Evolutionary conservation across 2,329 filamentous ascomycete species (phyloP).

Genomic region (Penicillium crustosum): DNA sequence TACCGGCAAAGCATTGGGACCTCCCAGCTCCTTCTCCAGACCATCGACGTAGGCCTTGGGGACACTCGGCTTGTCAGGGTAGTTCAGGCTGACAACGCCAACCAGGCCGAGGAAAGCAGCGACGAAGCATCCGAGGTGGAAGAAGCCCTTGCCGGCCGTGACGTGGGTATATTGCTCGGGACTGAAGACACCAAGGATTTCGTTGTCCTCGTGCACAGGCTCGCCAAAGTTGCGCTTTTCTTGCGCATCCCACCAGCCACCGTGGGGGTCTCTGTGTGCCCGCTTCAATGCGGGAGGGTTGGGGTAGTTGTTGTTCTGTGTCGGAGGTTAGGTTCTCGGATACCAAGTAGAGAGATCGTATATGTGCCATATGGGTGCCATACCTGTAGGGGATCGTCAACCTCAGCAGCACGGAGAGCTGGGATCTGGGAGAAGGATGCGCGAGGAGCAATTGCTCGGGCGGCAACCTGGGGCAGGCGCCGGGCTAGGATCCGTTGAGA

Average conservation of each 20-base stretch:
- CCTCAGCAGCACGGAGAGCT: constrained; percentile 39
- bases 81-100: constrained; percentile 66
- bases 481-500: constrained; percentile 46
- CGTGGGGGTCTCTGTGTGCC: constrained; percentile 88
- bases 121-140: constrained; percentile 69
- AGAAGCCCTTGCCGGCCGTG: constrained; percentile 66
- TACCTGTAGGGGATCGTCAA: constrained; percentile 49
- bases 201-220: constrained; percentile 94
- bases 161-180: constrained; percentile 86
- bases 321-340: constrained; percentile 18
- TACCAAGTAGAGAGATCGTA: constrained; percentile 3
- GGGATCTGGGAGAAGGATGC: constrained; percentile 45
- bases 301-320: constrained; percentile 49
- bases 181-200: constrained; percentile 85
- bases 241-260: constrained; percentile 95
- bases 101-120: constrained; percentile 62
- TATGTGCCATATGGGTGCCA: neutral
- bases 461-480: constrained; percentile 43
- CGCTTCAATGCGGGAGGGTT: constrained; percentile 69
- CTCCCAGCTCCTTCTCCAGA: constrained; percentile 72
- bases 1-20: constrained; percentile 65
- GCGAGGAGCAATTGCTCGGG: constrained; percentile 40
- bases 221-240: constrained; percentile 97
- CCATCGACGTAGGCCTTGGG: constrained; percentile 69
- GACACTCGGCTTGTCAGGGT: constrained; percentile 69